Evolutionary conservation across 495 filamentous ascomycete species (phyloP), one percentile per base, ranked within the genome.

Genomic region (Tuber aestivum): DNA sequence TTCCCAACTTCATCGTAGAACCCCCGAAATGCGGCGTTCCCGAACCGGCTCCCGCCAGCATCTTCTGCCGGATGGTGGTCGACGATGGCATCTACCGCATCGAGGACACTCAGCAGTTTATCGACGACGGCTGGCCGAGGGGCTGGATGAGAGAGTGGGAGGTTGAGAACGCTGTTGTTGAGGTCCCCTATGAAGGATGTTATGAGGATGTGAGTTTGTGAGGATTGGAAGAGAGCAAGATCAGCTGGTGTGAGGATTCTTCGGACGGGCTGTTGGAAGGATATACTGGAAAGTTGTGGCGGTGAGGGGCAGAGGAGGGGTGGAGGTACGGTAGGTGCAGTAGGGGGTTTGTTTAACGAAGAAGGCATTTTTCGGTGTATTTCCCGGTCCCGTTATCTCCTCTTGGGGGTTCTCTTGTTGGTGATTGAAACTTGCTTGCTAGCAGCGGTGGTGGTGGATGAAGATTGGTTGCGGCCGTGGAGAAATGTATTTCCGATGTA

Each of bases 31-130:
- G 91, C 87, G 72, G 92, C 93, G 84, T 99, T 99, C 42, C 95
- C 96, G 81, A 99, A 99, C 50, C 95, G 89, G 8, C 94, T 97
- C 40, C 92, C 93, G 61, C 90, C 92, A 78, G 93, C 90, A 74
- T 97, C 93, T 77, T 92, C 87, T 1, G 96, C 91, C 2, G 96
- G 96, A 70, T 91, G 90, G 41, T 87, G 84, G 2, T 85, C 84
- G 9, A 95, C 86, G 14, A 92, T 85, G 4, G 86, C 83, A 72
- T 91, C 89, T 18, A 92, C 87, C 42, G 88, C 86, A 69, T 91
- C 87, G 38, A 99, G 87, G 65, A 97, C 89, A 18, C 82, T 77
- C n/a, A 94, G 85, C 71, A 98, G 89, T 38, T 88, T 87, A 72
- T 84, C 83, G 72, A 97, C 86, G 56, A 87, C 79, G 16, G 88